phyloP scores from a whole-genome alignment of 225 moss, liverwort and hornwort genomes.

The Rhytidiadelphus loreus region DNA sequence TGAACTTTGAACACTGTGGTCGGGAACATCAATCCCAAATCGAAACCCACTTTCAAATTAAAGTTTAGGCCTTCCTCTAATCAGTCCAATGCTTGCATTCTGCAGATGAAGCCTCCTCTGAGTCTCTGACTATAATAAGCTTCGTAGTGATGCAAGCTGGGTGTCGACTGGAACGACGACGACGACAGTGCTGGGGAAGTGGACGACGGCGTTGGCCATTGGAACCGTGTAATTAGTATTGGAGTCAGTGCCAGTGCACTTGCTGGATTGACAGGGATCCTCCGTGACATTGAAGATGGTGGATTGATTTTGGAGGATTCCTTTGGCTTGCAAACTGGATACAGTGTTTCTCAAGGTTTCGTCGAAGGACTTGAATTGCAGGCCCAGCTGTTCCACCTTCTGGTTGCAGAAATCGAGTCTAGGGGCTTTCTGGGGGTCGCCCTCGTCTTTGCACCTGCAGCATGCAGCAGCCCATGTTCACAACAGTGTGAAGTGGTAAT shows the following conservation, averaged over 20 bases:
- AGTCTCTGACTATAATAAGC: too few relatives aligned
- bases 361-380: conserved; percentile 23
- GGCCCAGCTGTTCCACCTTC: conserved; percentile 23
- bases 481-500: neutral
- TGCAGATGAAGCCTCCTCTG: neutral
- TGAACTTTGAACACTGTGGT: neutral
- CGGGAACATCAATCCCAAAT: neutral
- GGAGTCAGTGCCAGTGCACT: neutral
- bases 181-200: too few relatives aligned
- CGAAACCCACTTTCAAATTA: neutral
- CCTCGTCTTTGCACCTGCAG: conserved; percentile 24
- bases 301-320: neutral
- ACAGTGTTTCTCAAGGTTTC: conserved; percentile 14
- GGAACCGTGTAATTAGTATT: neutral
- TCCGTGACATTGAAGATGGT: neutral
- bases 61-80: neutral
- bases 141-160: too few relatives aligned
- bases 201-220: neutral
- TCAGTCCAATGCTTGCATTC: neutral
- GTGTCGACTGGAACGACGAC: neutral
- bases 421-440: neutral
- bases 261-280: neutral
- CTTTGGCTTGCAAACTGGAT: conserved; percentile 13
- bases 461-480: neutral
- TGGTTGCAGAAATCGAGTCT: conserved; percentile 12